Conservation (phyloP, 371 early-diverging fungal genomes). For the Synchytrium microbalum region DNA sequence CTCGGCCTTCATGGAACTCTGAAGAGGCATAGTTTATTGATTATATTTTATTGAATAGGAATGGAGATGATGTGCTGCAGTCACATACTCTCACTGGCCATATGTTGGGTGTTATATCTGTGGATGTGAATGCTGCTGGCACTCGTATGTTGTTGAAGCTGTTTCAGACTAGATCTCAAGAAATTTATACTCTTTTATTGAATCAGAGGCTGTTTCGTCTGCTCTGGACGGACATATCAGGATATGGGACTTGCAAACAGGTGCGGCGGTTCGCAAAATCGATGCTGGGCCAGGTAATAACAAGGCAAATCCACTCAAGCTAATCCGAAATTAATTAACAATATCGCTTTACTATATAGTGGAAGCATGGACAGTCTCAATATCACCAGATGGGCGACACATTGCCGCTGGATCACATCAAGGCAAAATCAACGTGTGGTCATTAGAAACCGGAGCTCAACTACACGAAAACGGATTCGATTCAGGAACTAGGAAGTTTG, state of each 20-base stretch:
- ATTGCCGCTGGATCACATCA: constrained; percentile 67
- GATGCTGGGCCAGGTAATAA: constrained; percentile 52
- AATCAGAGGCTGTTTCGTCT: constrained; percentile 60
- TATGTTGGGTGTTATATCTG: constrained; percentile 67
- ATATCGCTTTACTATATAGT: constrained; percentile 25
- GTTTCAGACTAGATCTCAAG: neutral
- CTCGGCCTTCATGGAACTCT: neutral
- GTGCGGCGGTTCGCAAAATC: constrained; percentile 45
- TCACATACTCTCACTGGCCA: constrained; percentile 61
- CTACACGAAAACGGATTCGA: constrained; percentile 19
- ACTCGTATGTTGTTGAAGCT: constrained; percentile 38
- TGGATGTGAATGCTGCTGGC: constrained; percentile 56
- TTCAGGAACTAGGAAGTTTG: constrained; percentile 64
- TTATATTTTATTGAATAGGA: constrained; percentile 33
- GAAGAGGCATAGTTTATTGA: neutral
- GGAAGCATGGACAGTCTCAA: constrained; percentile 68
- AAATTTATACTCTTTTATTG: neutral
- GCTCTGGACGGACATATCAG: constrained; percentile 71
- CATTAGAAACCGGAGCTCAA: constrained; percentile 46
- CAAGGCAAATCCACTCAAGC: neutral
- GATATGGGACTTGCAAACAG: constrained; percentile 64
- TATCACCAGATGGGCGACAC: constrained; percentile 63
- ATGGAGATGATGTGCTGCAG: constrained; percentile 51
- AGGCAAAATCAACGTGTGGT: constrained; percentile 63
- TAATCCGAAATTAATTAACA: neutral